A percentile compares a stretch with the other conserved stretches of the same genome.
These are phyloP conservation scores for Irpex sp. DNA, from an alignment of 1,284 basidiomycete genomes.

Conservation along the genomic window DNA sequence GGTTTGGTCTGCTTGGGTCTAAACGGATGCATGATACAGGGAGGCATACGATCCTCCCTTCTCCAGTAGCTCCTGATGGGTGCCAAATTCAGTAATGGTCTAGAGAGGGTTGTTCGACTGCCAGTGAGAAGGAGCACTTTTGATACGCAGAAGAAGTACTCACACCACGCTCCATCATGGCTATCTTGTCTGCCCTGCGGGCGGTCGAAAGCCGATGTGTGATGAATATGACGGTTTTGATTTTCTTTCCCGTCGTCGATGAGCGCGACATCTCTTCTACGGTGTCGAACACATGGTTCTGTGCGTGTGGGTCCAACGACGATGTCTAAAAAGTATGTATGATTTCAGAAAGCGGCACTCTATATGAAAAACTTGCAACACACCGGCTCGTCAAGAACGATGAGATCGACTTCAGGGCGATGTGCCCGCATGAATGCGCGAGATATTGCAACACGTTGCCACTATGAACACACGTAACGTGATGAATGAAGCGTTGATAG, in stretches of 20 bases:
- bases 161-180: conserved; percentile 83
- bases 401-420: conserved; percentile 69
- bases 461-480: conserved; percentile 39
- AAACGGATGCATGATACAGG: conserved; percentile 67
- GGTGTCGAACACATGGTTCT: conserved; percentile 74
- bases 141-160: conserved; percentile 20
- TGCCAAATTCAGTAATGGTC: conserved; percentile 78
- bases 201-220: conserved; percentile 81
- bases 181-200: conserved; percentile 76
- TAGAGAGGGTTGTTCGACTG: conserved; percentile 24
- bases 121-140: too few species aligned
- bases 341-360: not conserved
- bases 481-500: too few species aligned
- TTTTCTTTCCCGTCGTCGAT: conserved; percentile 42
- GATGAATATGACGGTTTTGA: conserved; percentile 78
- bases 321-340: conserved; percentile 53
- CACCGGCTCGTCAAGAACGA: conserved; percentile 80
- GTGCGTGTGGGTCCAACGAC: conserved; percentile 76
- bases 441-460: conserved; percentile 82
- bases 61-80: conserved; percentile 68
- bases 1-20: not conserved
- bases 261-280: conserved; percentile 59
- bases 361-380: conserved; percentile 28
- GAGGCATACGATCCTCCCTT: conserved; percentile 64
- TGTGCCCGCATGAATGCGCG: conserved; percentile 79